Evolutionary conservation across 2,329 filamentous ascomycete genomes (phyloP).

Genomic region (Xylariaceae sp.): DNA sequence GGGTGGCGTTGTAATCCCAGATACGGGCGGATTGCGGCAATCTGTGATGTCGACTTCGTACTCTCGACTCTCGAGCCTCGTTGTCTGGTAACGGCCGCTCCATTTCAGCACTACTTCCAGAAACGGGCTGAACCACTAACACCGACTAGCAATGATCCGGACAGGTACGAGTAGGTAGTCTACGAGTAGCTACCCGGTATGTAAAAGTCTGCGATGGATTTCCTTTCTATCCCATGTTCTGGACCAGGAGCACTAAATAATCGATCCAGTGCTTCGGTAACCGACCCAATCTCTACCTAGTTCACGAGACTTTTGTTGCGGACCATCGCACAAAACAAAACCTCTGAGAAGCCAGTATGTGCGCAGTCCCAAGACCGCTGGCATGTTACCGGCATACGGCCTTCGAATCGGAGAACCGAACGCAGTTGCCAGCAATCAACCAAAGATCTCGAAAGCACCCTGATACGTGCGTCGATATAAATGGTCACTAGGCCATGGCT

Average conservation of each 20-base stretch:
- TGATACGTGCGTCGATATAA: conserved; percentile 4
- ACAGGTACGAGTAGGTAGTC: not conserved
- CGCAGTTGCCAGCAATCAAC: not conserved
- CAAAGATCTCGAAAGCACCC: not conserved
- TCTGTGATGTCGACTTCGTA: too few species aligned
- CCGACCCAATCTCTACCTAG: not conserved
- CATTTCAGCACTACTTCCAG: not conserved
- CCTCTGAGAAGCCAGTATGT: not conserved
- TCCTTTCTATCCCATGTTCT: not conserved
- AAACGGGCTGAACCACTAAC: not conserved
- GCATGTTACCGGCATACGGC: not conserved
- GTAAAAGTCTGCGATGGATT: not conserved
- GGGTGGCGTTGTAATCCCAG: too few species aligned
- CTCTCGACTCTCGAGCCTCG: too few species aligned
- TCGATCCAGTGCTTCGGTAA: not conserved
- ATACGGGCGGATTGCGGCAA: too few species aligned
- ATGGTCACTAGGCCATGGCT: conserved; percentile 6
- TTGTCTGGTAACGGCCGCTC: not conserved
- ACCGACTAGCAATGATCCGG: not conserved
- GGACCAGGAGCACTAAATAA: not conserved
- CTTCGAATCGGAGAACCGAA: not conserved
- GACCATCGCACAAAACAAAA: not conserved
- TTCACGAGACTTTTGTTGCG: not conserved
- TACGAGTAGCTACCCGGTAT: not conserved
- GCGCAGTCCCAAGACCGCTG: not conserved